Evolutionary conservation across 164 flowering plant species (phyloP).

Genomic region (Warburgia ugandensis): DNA sequence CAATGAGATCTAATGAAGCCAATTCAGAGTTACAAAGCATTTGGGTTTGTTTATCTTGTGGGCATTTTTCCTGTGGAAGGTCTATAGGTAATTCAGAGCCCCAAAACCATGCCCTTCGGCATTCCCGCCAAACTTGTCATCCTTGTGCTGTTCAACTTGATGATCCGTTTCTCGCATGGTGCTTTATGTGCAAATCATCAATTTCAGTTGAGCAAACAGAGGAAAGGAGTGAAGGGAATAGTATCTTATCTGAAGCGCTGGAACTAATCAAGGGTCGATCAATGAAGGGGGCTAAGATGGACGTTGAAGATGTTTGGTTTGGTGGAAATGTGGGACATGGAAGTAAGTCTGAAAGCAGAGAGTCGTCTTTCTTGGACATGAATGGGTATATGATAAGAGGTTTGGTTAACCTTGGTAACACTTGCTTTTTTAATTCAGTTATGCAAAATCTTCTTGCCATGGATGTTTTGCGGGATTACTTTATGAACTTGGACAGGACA

Average conservation of each 20-base stretch:
- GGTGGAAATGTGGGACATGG: conserved; percentile 38
- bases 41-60: conserved; percentile 93
- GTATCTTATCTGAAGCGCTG: conserved; percentile 31
- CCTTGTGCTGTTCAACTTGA: conserved; percentile 56
- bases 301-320: conserved; percentile 58
- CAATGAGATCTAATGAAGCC: conserved; percentile 19
- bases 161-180: conserved; percentile 72
- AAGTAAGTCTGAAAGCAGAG: conserved; percentile 20
- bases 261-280: conserved; percentile 49
- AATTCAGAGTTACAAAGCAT: conserved; percentile 36
- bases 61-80: conserved; percentile 82
- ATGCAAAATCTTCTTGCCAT: conserved; percentile 81
- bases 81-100: conserved; percentile 44
- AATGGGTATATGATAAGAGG: conserved; percentile 54
- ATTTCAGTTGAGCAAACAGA: conserved; percentile 42
- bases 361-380: conserved; percentile 17
- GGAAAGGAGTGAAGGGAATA: conserved; percentile 37
- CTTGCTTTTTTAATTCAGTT: conserved; percentile 89
- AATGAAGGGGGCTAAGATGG: conserved; percentile 18
- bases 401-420: conserved; percentile 75
- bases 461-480: conserved; percentile 44
- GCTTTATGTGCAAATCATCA: conserved; percentile 56
- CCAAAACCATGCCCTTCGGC: conserved; percentile 64
- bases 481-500: conserved; percentile 35
- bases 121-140: conserved; percentile 52